Percentiles rank a stretch among this genome's conserved stretches.
phyloP scores from a whole-genome alignment of 2,329 filamentous ascomycete genomes.

The Exophiala calicioides region DNA sequence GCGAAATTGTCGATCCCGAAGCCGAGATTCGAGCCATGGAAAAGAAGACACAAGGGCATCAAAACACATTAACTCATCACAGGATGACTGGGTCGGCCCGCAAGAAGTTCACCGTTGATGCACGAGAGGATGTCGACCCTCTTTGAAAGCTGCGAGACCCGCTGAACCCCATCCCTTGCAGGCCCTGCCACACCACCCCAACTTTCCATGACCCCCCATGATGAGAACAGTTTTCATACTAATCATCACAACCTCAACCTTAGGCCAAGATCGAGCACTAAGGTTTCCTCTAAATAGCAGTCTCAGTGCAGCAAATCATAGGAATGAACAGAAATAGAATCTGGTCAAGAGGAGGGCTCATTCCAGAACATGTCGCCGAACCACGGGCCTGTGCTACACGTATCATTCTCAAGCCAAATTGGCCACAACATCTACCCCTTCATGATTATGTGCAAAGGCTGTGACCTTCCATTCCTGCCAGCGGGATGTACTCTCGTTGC shows the following conservation, averaged over 20 bases:
- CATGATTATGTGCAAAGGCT: background rate
- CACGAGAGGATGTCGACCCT: conserved; percentile 63
- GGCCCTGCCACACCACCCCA: conserved; percentile 2
- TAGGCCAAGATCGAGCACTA: conserved; percentile 7
- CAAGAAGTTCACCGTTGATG: conserved; percentile 80
- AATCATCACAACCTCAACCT: no score
- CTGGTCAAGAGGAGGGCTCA: no score
- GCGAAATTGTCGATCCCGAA: conserved; percentile 86
- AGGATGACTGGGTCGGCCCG: conserved; percentile 75
- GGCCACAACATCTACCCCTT: conserved; percentile 4
- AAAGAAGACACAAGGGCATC: conserved; percentile 87
- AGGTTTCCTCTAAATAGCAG: conserved; percentile 7
- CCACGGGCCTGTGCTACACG: background rate
- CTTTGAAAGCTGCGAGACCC: conserved; percentile 16
- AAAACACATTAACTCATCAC: conserved; percentile 87
- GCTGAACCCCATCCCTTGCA: conserved; percentile 20
- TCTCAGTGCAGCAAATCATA: conserved; percentile 4
- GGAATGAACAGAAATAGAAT: background rate
- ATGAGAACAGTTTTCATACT: conserved; percentile 1
- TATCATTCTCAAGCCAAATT: conserved; percentile 19
- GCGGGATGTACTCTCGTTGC: conserved; percentile 1
- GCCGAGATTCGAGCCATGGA: conserved; percentile 97
- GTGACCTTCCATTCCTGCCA: conserved; percentile 1
- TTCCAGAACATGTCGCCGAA: background rate
- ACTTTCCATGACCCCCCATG: no score